Base-by-base conservation (phyloP, 2,329 filamentous ascomycete genomes). In the Cladosporium sp. region DNA sequence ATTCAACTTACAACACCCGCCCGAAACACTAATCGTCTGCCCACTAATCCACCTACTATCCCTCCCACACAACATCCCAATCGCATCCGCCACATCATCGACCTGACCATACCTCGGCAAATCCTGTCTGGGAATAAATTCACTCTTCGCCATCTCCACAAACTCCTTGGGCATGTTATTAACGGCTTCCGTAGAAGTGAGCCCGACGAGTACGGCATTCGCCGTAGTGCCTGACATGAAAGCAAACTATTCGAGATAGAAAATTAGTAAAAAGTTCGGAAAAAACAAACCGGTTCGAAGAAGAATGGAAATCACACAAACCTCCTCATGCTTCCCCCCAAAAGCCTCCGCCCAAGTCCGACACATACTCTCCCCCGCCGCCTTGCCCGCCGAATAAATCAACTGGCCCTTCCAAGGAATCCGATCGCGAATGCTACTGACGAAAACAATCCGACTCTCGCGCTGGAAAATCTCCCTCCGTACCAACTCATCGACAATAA, bases 51-150 rank as follows among this genome's bases (percentile, higher is more conserved):
- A 66, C 29, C 63, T 50, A 3, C 51, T 53, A 49, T 60, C 61
- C 43, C 61, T 59, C 43, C 61, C 58, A 4, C 59, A 61, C 19
- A 67, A 41, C 38, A 59, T 60, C 0, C 59, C 57, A 60, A 92
- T 86, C 79, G 80, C 51, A 86, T 92, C 65, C 74, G 91, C 60
- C 83, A 85, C 63, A 72, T 88, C 63, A 43, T 68, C 63, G 11
- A 50, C 43, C 15, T 27, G 22, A 11, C 43, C 54, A 20, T 52
- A 38, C 9, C 50, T 13, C 19, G 51, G 41, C 4, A 47, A 36
- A 20, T 30, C 25, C 40, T 51, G 51, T 7, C 15, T 22, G 20
- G 51, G 50, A 39, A 63, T 3, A 25, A 57, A 48, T 41, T 60
- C 47, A 20, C 48, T 50, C 36, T 58, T 59, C 30, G 60, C 36